Base-by-base conservation (phyloP, 352 stramenopile genomes). In the Phytopythium delawarense region DNA sequence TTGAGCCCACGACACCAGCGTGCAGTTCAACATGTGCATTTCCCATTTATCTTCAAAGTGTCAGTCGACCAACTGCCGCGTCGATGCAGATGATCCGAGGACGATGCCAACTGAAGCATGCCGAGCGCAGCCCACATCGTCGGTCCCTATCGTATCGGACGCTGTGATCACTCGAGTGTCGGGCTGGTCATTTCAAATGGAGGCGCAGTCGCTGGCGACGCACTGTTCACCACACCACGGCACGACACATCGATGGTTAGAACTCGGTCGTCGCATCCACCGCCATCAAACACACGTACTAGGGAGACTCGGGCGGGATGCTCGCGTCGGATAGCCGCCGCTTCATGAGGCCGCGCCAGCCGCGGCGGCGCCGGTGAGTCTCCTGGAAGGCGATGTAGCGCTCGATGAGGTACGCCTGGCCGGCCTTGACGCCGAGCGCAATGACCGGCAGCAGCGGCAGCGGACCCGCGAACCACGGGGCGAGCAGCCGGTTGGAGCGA, bases 321-420 rank as follows among this genome's bases (percentile, higher is more conserved):
- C 81, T 91, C 46, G 82, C 79, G 59, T 93, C 84, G 56, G 84
- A 93, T 11, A 91, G 64, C 28, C 84, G 76, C 25, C 84, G 84
- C 67, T 93, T 93, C 84, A 91, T 91, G 48, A 93, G 80, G 45
- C 84, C 84, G 42, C 84, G 76, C 84, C 84, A 93, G 50, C 84
- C 84, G 28, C 84, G 81, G 37, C 84, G 78, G 11, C 80, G 78
- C 30, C 83, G 80, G 50, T 87, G 75, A 12, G 84, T 89, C 67
- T 93, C 84, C 69, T 91, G 80, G 64, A 87, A 88, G 18, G 84
- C 84, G 48, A 93, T 89, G 62, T 91, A 89, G 30, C 79, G 76
- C 56, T 93, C 81, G 4, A 93, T 71, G 9, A 91, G 58, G 32
- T 79, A 87, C 7, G 78, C 81, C 71, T 91, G 76, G 28, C 76